A percentile compares a stretch with the other conserved stretches of the same genome.
These are phyloP conservation scores for Bacidia gigantensis DNA, from an alignment of 495 filamentous ascomycete genomes.

Conservation along the genomic window DNA sequence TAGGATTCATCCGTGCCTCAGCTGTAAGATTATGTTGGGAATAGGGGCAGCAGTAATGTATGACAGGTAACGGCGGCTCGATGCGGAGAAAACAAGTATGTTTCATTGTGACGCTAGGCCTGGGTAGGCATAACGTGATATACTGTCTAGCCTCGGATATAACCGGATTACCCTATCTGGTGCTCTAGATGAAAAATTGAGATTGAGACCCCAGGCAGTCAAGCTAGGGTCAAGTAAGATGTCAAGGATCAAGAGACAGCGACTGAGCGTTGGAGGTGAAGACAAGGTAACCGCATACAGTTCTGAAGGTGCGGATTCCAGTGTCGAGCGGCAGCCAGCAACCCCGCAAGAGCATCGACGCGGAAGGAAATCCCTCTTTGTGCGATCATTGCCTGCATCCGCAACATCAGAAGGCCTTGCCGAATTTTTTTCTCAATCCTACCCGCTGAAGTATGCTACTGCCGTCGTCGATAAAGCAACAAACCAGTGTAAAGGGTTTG, in stretches of 20 bases:
- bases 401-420: conserved; percentile 74
- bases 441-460: conserved; percentile 85
- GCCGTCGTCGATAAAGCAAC: conserved; percentile 70
- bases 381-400: conserved; percentile 65
- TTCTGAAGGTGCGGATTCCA: conserved; percentile 6
- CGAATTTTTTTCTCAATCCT: conserved; percentile 81
- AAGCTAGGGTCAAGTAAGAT: neutral
- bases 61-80: too few relatives aligned
- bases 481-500: conserved; percentile 78
- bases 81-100: too few relatives aligned
- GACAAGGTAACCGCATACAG: conserved; percentile 15
- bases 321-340: neutral
- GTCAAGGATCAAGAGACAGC: conserved; percentile 20
- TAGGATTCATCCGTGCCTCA: neutral
- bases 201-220: too few relatives aligned
- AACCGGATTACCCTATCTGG: neutral
- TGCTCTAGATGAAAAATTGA: too few relatives aligned
- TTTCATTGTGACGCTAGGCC: too few relatives aligned
- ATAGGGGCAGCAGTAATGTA: too few relatives aligned
- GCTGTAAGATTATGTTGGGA: neutral
- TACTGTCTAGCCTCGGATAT: neutral
- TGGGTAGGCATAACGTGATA: too few relatives aligned
- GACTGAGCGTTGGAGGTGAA: conserved; percentile 20
- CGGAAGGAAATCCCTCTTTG: conserved; percentile 61
- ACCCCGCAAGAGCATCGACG: neutral